Evolutionary conservation across 2,329 filamentous ascomycete species (phyloP).

Genomic region (Aspergillus piperis): DNA sequence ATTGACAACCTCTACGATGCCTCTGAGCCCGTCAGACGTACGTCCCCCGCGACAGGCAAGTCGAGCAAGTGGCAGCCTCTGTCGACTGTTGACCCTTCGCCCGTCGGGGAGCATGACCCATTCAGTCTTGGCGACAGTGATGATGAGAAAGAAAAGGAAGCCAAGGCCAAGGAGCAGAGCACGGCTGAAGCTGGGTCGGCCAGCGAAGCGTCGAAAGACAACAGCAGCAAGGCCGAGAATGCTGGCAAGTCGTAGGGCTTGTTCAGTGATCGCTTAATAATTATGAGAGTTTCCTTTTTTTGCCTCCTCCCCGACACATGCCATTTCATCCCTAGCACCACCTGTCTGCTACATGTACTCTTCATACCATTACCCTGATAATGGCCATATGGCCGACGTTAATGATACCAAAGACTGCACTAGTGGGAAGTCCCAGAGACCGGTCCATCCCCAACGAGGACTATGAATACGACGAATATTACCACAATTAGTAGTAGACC

Average conservation of each 20-base stretch:
- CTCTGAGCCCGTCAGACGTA: slow-evolving; percentile 58
- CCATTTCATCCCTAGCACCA: neutral
- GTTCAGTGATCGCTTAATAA: neutral
- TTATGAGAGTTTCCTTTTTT: neutral
- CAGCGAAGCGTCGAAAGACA: slow-evolving; percentile 36
- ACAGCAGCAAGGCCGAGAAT: slow-evolving; percentile 26
- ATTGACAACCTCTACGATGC: slow-evolving; percentile 73
- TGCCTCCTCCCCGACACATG: neutral
- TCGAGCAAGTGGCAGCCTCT: slow-evolving; percentile 97
- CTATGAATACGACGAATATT: neutral
- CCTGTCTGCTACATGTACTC: slow-evolving; percentile 2
- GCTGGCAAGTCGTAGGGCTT: slow-evolving; percentile 29
- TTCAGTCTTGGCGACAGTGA: slow-evolving; percentile 96
- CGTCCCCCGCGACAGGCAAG: slow-evolving; percentile 58
- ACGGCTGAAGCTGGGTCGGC: slow-evolving; percentile 48
- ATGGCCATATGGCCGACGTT: slow-evolving; percentile 14
- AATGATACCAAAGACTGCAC: slow-evolving; percentile 27
- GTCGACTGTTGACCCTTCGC: slow-evolving; percentile 78
- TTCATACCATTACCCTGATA: slow-evolving; percentile 7
- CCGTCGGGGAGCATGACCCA: slow-evolving; percentile 87
- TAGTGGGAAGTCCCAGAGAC: neutral
- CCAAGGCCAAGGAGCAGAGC: slow-evolving; percentile 65
- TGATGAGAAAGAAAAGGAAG: slow-evolving; percentile 79
- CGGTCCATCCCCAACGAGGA: neutral
- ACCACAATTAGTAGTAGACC: neutral